Evolutionary conservation across 2,329 filamentous ascomycete species (phyloP), one percentile per base, ranked within the genome.

Genomic region (Myriosclerotinia curreyana): DNA sequence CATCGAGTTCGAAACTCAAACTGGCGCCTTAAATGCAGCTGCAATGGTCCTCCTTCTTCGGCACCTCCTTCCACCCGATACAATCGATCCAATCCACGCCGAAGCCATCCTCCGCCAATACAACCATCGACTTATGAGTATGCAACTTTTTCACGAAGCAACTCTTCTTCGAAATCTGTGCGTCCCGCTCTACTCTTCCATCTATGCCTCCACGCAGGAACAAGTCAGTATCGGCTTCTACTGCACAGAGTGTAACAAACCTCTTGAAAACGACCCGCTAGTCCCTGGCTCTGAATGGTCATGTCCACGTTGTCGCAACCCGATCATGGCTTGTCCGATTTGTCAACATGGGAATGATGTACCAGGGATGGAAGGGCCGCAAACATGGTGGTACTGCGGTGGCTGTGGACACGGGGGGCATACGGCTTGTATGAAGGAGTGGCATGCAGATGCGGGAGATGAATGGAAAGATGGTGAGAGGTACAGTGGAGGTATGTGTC

Each of bases 401-500:
- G 83, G 82, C 15, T 88, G 86, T 69, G 80, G 80, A 1, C 86
- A 88, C 69, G 86, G 86, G 36, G 86, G 86, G 0, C 86, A 88
- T 72, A 79, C 82, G 0, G 80, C 80, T 0, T 88, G 86, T 65
- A 77, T 88, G 1, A 79, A 82, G 62, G 78, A 78, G 2, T 88
- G 86, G 86, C 85, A 88, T 72, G 77, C 77, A 0, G 69, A 66
- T 9, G 65, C 66, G 3, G 69, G 69, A 22, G 71, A 74, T 55
- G 66, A 71, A 14, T 66, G 71, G 53, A 75, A 72, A 1, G 72
- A 73, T 1, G 77, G 77, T 22, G 75, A 76, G 15, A 60, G n/a
- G 28, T 31, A 49, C 5, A 58, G 52, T 58, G 83, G 81, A 55
- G 86, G 86, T 0, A 86, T 81, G 73, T 88, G 86, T 67, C 85